Base-by-base conservation (phyloP, 1,284 basidiomycete genomes). In the Cutaneotrichosporon sp. region DNA sequence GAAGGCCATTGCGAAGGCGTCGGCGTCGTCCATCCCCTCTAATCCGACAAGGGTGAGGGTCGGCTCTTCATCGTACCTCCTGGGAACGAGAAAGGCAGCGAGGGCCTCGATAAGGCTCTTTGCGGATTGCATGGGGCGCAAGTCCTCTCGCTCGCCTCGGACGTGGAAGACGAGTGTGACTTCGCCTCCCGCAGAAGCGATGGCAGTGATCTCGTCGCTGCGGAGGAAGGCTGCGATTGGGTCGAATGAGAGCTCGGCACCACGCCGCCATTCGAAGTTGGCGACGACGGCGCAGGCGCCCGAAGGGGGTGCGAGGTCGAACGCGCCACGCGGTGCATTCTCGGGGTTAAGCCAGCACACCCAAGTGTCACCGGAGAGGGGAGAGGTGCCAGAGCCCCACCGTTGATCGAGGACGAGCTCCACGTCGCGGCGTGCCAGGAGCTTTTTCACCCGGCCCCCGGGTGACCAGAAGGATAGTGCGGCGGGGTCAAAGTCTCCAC, bases 81-180 rank as follows among this genome's bases (percentile, higher is more conserved):
- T 8, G 14, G 31, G 51, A 18, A 13, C 5, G 16, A 53, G 51
- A 30, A 32, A 53, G 13, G 51, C 30, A 4, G 51, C 51, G 14
- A 53, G 31, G 2, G 51, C 31, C 31, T 32, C 30, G 51, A 53
- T 30, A 4, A 53, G 30, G 5, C 14, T 16, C 18, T 13, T n/a
- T 5, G 51, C 51, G 6, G 14, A 18, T 6, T 30, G 13, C 14
- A 53, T 31, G 51, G 51, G 51, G 5, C 31, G 51, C 11, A 53
- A 13, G 16, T 34, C 30, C 51, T 34, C 30, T 5, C 14, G 51
- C 14, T 53, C 31, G 31, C 30, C 51, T 7, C 26, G 18, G 31
- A 53, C 30, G 18, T 53, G 51, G 51, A 53, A 53, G 8, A 53
- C 51, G 51, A 53, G 51, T 4, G 31, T n/a, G 30, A 53, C 51